These are phyloP conservation scores for Heliamphora exappendiculata DNA, from an alignment of 148 eudicot species.

Conservation along the genomic window DNA sequence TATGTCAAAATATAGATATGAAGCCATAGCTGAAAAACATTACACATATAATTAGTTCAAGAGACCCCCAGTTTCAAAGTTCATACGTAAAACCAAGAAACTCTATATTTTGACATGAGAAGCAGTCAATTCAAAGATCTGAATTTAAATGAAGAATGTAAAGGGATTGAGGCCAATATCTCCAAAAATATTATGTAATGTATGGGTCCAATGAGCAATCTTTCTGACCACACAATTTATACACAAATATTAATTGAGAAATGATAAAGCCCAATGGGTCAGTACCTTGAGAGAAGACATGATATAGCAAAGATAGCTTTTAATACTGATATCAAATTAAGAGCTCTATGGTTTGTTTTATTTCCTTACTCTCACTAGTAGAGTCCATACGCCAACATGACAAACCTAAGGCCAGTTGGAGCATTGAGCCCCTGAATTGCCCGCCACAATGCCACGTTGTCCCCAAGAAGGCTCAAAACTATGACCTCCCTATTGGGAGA, in stretches of 20 bases:
- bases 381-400: neutral
- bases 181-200: neutral
- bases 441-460: neutral
- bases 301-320: neutral
- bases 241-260: neutral
- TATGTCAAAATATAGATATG: no score
- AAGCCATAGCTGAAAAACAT: no score
- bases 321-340: no score
- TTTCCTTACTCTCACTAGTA: neutral
- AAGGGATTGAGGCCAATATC: neutral
- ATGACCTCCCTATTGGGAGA: neutral
- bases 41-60: no score
- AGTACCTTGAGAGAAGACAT: neutral
- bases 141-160: neutral
- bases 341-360: neutral
- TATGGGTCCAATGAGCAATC: neutral
- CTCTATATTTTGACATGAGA: neutral
- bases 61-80: no score
- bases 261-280: neutral
- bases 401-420: neutral
- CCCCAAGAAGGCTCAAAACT: neutral
- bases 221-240: neutral
- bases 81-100: no score
- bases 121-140: neutral
- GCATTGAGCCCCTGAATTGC: neutral